phyloP scores from a whole-genome alignment of 2,329 filamentous ascomycete genomes.

The Colletotrichum australisinense region DNA sequence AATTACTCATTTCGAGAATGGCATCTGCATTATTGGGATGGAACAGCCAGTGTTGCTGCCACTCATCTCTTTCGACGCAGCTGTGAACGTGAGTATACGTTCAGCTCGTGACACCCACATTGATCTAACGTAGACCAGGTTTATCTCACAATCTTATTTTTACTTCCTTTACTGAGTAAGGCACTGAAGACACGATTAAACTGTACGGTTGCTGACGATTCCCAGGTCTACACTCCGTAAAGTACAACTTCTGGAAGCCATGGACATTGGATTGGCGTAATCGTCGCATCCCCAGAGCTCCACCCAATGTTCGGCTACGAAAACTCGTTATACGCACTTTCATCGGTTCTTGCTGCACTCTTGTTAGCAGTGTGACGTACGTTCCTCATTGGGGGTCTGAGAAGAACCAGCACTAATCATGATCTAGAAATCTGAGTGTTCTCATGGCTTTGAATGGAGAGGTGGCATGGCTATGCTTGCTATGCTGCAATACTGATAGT shows the following conservation, averaged over 20 bases:
- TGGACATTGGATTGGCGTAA: conserved; percentile 29
- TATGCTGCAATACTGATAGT: conserved; percentile 31
- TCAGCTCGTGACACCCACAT: too few relatives aligned
- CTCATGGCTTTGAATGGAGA: conserved; percentile 19
- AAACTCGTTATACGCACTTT: conserved; percentile 27
- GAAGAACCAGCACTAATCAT: background rate
- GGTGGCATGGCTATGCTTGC: conserved; percentile 23
- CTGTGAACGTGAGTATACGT: conserved; percentile 9
- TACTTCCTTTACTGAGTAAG: conserved; percentile 25
- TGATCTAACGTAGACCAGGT: conserved; percentile 3
- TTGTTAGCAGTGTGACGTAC: conserved; percentile 24
- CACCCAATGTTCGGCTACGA: conserved; percentile 19
- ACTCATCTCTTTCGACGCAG: conserved; percentile 27
- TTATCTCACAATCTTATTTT: conserved; percentile 26
- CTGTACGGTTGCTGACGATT: background rate
- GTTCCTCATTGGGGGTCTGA: background rate
- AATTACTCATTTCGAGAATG: conserved; percentile 13
- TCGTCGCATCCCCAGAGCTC: conserved; percentile 11
- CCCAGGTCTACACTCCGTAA: conserved; percentile 22
- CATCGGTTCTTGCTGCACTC: conserved; percentile 25
- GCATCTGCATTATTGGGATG: conserved; percentile 23
- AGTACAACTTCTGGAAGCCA: conserved; percentile 32
- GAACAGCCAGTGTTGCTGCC: background rate
- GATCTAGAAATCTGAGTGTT: conserved; percentile 10
- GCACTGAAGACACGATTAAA: accelerated